Conservation (phyloP, 2,329 filamentous ascomycete species). For the Hypocrella siamensis region DNA sequence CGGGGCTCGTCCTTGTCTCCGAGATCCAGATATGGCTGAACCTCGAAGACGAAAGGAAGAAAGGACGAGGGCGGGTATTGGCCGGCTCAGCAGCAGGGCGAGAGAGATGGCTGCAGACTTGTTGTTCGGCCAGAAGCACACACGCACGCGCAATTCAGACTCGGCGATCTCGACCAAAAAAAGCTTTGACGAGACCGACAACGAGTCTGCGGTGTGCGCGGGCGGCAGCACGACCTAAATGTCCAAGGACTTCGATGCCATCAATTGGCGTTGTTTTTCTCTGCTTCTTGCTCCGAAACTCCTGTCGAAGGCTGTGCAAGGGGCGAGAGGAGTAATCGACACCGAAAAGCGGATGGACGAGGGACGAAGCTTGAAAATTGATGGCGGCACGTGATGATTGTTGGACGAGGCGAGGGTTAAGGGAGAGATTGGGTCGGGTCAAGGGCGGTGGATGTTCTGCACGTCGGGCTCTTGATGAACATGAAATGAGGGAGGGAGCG, state of each 20-base stretch:
- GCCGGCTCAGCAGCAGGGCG: too few relatives aligned
- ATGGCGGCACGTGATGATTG: too few relatives aligned
- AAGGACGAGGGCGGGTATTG: not conserved
- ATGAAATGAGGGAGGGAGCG: too few relatives aligned
- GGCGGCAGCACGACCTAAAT: slow-evolving; percentile 6
- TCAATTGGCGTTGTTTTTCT: slow-evolving; percentile 3
- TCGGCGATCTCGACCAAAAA: slow-evolving; percentile 5
- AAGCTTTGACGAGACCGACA: slow-evolving; percentile 5
- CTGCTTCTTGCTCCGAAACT: not conserved
- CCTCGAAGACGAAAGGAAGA: not conserved
- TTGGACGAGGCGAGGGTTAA: not conserved
- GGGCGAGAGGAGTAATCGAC: slow-evolving; percentile 1
- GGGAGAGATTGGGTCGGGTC: too few relatives aligned
- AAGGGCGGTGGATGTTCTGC: too few relatives aligned
- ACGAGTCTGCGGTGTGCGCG: slow-evolving; percentile 6
- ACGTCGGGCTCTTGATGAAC: too few relatives aligned
- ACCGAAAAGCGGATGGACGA: slow-evolving; percentile 4
- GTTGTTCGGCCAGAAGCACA: slow-evolving; percentile 5
- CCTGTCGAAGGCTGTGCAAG: not conserved
- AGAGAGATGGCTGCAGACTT: too few relatives aligned
- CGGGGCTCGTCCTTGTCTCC: not conserved
- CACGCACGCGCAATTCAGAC: slow-evolving; percentile 5
- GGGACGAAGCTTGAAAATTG: too few relatives aligned
- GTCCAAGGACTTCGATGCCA: slow-evolving; percentile 3
- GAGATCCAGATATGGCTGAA: not conserved